phyloP scores from a whole-genome alignment of 1,284 basidiomycete species.

The Tetrapyrgos nigripes region DNA sequence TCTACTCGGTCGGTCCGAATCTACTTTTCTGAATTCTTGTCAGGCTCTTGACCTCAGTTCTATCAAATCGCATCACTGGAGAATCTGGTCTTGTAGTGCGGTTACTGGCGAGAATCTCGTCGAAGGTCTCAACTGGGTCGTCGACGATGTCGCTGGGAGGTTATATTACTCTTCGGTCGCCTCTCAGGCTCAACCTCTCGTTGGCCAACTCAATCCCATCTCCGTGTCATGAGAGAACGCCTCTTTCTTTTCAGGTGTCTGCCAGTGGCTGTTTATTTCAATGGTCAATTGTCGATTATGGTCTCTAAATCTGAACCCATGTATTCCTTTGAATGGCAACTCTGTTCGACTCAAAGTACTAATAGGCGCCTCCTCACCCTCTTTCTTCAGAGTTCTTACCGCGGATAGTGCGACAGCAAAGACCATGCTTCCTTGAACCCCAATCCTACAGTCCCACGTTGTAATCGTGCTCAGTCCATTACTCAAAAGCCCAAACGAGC shows the following conservation, averaged over 20 bases:
- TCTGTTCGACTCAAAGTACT: neutral
- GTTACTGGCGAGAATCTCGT: slow-evolving; percentile 88
- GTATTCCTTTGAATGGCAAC: neutral
- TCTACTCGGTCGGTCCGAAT: slow-evolving; percentile 6
- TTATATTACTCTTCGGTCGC: slow-evolving; percentile 65
- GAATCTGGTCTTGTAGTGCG: slow-evolving; percentile 92
- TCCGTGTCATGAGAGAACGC: neutral
- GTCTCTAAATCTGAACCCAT: slow-evolving; percentile 4
- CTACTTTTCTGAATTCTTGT: slow-evolving; percentile 18
- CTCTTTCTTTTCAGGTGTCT: neutral
- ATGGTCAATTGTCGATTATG: neutral
- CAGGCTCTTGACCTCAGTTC: slow-evolving; percentile 79
- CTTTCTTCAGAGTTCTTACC: neutral
- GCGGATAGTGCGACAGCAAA: neutral
- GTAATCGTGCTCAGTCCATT: slow-evolving; percentile 11
- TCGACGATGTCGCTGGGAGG: slow-evolving; percentile 86
- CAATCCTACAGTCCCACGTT: slow-evolving; percentile 15
- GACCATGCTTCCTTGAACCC: neutral
- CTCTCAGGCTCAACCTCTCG: slow-evolving; percentile 11
- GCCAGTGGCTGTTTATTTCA: neutral
- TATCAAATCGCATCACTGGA: slow-evolving; percentile 91
- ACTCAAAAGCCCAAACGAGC: neutral
- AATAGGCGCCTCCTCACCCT: neutral
- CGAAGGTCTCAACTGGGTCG: slow-evolving; percentile 93
- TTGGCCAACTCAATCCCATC: neutral